Conservation (phyloP, 2,329 filamentous ascomycete genomes). For the Diaporthe vexans region DNA sequence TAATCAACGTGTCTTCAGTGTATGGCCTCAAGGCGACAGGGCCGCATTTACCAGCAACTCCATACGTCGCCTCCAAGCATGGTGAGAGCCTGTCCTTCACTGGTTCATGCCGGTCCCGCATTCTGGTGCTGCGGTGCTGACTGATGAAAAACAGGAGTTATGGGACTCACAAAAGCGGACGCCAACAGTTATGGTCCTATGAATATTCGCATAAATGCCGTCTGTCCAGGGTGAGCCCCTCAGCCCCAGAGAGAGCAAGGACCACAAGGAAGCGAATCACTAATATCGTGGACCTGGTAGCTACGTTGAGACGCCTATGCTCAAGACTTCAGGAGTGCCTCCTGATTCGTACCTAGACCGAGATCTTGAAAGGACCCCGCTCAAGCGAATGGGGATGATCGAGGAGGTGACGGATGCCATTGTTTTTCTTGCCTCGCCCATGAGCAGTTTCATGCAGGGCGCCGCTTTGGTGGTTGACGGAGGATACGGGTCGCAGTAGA, state of each 20-base stretch:
- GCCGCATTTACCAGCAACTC: conserved; percentile 54
- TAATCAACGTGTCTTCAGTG: conserved; percentile 69
- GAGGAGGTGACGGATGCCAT: conserved; percentile 69
- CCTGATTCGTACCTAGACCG: conserved; percentile 7
- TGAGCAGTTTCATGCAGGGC: conserved; percentile 68
- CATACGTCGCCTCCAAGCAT: conserved; percentile 68
- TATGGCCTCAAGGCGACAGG: conserved; percentile 60
- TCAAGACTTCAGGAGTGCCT: neutral
- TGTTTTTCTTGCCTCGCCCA: conserved; percentile 63
- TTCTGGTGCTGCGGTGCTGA: neutral
- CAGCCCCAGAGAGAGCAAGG: too few relatives aligned
- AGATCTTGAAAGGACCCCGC: conserved; percentile 60
- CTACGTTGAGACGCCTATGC: conserved; percentile 7
- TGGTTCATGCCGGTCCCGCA: too few relatives aligned
- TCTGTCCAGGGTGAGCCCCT: conserved; percentile 10
- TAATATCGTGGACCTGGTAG: neutral
- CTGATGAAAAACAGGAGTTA: neutral
- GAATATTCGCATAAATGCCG: conserved; percentile 20
- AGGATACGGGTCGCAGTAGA: conserved; percentile 50
- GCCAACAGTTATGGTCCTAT: conserved; percentile 12
- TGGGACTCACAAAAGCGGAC: conserved; percentile 6
- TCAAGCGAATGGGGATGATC: conserved; percentile 60
- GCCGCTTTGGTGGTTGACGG: conserved; percentile 63
- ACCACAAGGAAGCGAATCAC: too few relatives aligned
- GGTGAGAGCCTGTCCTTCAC: conserved; percentile 46